A percentile compares a stretch with the other conserved stretches of the same genome.
phyloP scores from a whole-genome alignment of 495 filamentous ascomycete genomes.

The Penicillium tannophilum region DNA sequence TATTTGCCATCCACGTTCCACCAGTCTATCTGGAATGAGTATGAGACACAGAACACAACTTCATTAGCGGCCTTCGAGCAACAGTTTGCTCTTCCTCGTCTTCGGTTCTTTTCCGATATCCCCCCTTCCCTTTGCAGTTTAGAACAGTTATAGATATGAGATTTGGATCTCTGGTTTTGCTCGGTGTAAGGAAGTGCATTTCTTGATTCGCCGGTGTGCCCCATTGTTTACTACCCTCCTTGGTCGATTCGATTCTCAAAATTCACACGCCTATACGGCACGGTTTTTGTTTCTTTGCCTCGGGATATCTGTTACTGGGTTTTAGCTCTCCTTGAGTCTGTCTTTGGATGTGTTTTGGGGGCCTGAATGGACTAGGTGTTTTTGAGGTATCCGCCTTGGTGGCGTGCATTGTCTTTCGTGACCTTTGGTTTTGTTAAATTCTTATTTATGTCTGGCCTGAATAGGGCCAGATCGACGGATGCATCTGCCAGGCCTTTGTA shows the following conservation, averaged over 20 bases:
- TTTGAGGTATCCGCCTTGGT: background rate
- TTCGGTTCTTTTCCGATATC: constrained; percentile 1
- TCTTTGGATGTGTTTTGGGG: background rate
- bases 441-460: background rate
- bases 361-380: constrained; percentile 6
- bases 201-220: constrained; percentile 10
- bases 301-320: background rate
- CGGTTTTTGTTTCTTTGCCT: constrained; percentile 1
- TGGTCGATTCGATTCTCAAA: background rate
- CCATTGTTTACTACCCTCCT: constrained; percentile 3
- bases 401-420: constrained; percentile 1
- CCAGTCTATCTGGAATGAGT: constrained; percentile 11
- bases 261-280: background rate
- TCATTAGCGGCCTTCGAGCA: constrained; percentile 10
- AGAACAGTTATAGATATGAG: constrained; percentile 24
- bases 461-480: constrained; percentile 3
- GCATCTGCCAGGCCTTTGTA: constrained; percentile 10
- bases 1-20: background rate
- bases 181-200: constrained; percentile 17
- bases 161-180: constrained; percentile 17
- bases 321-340: background rate
- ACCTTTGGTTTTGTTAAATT: background rate
- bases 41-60: constrained; percentile 25
- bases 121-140: constrained; percentile 6
- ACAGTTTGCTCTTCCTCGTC: constrained; percentile 2